Evolutionary conservation across 2,329 filamentous ascomycete species (phyloP).

Genomic region (Aspergillus sergii): DNA sequence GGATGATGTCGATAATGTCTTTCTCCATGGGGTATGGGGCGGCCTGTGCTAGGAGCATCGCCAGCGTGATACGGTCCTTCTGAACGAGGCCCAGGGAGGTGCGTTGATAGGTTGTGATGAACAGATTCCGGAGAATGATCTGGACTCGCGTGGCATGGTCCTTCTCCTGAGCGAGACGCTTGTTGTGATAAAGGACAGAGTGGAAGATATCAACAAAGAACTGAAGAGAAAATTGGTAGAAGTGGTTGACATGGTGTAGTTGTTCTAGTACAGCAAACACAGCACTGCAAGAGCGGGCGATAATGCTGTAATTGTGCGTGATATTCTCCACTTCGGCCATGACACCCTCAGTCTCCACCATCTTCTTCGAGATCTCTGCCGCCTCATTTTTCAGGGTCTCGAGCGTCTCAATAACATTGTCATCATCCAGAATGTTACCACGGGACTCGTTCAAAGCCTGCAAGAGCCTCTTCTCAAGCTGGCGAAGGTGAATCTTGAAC

Average conservation of each 20-base stretch:
- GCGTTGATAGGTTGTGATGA: constrained; percentile 86
- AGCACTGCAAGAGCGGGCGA: constrained; percentile 92
- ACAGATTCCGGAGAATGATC: constrained; percentile 87
- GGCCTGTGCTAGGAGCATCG: constrained; percentile 91
- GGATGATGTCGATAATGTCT: constrained; percentile 78
- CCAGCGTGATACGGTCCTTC: constrained; percentile 90
- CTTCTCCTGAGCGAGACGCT: constrained; percentile 68
- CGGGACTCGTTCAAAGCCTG: constrained; percentile 96
- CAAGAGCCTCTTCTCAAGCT: constrained; percentile 89
- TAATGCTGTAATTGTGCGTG: constrained; percentile 89
- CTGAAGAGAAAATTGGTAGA: constrained; percentile 98
- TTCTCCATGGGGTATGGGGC: constrained; percentile 97
- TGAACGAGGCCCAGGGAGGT: constrained; percentile 93
- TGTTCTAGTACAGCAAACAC: constrained; percentile 97
- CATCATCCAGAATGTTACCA: constrained; percentile 96
- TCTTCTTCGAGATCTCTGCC: constrained; percentile 93
- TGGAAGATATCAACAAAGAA: constrained; percentile 99
- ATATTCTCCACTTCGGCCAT: constrained; percentile 98
- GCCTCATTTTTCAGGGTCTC: constrained; percentile 98
- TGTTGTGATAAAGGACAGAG: constrained; percentile 80
- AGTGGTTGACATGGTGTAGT: constrained; percentile 96
- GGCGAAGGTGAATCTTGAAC: constrained; percentile 96
- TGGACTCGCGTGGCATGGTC: constrained; percentile 81
- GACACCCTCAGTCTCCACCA: constrained; percentile 93
- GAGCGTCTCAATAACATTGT: constrained; percentile 95